These are phyloP conservation scores for Zea mays DNA, from an alignment of 176 grass and related monocot genomes.

Conservation along the genomic window DNA sequence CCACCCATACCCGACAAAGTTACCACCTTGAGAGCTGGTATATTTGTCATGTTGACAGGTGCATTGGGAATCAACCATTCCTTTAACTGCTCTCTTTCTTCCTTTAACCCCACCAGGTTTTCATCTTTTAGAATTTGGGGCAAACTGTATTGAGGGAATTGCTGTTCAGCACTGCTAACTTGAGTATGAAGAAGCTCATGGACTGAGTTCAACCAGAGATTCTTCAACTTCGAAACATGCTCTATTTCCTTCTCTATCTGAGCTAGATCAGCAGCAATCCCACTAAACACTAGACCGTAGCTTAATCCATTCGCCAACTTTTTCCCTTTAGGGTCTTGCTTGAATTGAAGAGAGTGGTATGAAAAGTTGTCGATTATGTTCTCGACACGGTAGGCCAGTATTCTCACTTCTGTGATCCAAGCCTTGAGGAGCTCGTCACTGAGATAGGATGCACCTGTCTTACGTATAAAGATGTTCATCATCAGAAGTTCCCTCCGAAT, in stretches of 20 bases:
- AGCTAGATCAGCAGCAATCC: conserved; percentile 9
- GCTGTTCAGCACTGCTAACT: neutral
- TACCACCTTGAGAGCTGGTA: conserved; percentile 1
- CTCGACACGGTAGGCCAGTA: conserved; percentile 6
- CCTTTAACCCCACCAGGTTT: conserved; percentile 8
- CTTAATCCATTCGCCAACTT: neutral
- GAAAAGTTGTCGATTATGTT: conserved; percentile 30
- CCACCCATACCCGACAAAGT: conserved; percentile 38
- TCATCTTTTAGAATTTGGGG: conserved; percentile 25
- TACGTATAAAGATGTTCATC: conserved; percentile 33
- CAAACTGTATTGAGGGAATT: conserved; percentile 1
- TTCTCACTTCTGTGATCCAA: conserved; percentile 32
- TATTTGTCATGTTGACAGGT: too few species aligned
- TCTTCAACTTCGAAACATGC: conserved; percentile 29
- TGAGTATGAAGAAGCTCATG: conserved; percentile 14
- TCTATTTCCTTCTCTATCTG: conserved; percentile 28
- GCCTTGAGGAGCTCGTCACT: conserved; percentile 34
- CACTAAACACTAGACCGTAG: neutral
- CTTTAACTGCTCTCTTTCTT: neutral
- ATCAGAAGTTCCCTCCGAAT: conserved; percentile 31
- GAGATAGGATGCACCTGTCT: conserved; percentile 26
- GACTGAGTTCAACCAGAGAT: conserved; percentile 3
- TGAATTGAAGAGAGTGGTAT: conserved; percentile 27
- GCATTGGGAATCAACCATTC: neutral
- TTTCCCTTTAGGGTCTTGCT: neutral